These are phyloP conservation scores for Musa acuminata DNA, from an alignment of 176 grass and related monocot genomes.

Conservation along the genomic window DNA sequence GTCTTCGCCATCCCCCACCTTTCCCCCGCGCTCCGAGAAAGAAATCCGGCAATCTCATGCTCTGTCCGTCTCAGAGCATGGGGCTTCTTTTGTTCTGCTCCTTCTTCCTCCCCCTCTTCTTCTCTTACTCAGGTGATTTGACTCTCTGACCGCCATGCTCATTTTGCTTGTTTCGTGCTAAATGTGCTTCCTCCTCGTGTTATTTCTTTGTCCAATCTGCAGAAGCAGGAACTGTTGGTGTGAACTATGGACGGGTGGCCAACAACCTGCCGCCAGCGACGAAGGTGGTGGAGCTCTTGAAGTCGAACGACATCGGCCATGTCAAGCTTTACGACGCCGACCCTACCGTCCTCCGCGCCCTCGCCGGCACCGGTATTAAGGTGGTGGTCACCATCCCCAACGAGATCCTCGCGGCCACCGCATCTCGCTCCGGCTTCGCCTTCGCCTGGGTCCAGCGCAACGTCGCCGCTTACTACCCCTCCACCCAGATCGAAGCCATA, in stretches of 20 bases:
- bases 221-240: constrained; percentile 60
- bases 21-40: not conserved
- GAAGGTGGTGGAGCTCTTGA: constrained; percentile 67
- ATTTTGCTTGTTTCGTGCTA: too few species aligned
- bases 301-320: constrained; percentile 54
- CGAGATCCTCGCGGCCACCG: constrained; percentile 43
- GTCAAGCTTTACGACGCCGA: constrained; percentile 88
- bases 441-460: constrained; percentile 64
- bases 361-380: constrained; percentile 52
- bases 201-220: not conserved
- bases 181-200: too few species aligned
- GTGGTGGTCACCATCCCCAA: constrained; percentile 74
- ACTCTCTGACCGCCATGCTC: too few species aligned
- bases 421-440: constrained; percentile 32
- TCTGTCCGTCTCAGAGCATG: not conserved
- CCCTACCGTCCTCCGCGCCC: constrained; percentile 50
- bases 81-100: not conserved
- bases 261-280: constrained; percentile 57
- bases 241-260: constrained; percentile 88
- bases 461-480: constrained; percentile 60
- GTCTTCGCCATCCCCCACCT: not conserved
- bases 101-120: not conserved
- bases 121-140: not conserved
- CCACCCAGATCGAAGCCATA: constrained; percentile 62
- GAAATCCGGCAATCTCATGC: not conserved